These are phyloP conservation scores for Vanderwaltozyma verrucispora DNA, from an alignment of 805 yeast genomes.

Conservation along the genomic window DNA sequence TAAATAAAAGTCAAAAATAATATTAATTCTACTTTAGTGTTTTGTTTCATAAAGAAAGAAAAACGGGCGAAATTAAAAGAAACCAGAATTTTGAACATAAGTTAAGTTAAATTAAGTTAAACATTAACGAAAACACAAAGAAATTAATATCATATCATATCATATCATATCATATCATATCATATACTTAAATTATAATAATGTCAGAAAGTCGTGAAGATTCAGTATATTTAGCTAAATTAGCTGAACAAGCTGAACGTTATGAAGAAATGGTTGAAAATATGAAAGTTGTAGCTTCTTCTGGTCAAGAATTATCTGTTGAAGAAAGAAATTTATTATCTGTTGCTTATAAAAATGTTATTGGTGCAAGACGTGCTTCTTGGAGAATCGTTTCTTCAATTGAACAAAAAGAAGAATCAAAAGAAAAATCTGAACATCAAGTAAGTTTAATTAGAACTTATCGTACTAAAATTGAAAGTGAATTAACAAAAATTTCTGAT, in stretches of 20 bases:
- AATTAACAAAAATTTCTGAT: slow-evolving; percentile 86
- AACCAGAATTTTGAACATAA: no score
- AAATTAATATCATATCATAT: no score
- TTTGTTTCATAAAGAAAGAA: no score
- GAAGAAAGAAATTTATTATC: slow-evolving; percentile 97
- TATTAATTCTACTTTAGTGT: no score
- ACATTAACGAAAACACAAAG: no score
- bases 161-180: no score
- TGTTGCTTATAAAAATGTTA: slow-evolving; percentile 96
- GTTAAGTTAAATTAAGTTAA: no score
- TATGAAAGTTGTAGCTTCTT: slow-evolving; percentile 95
- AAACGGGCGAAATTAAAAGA: no score
- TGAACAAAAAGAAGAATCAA: slow-evolving; percentile 96
- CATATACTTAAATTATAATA: slow-evolving; percentile 10
- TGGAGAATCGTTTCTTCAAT: slow-evolving; percentile 98
- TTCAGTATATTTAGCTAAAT: slow-evolving; percentile 92
- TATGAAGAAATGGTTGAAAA: slow-evolving; percentile 98
- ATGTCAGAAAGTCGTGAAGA: slow-evolving; percentile 91
- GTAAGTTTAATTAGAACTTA: slow-evolving; percentile 84
- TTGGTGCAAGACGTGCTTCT: slow-evolving; percentile 98
- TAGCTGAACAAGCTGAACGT: slow-evolving; percentile 92
- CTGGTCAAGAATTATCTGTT: slow-evolving; percentile 90
- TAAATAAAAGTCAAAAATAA: no score
- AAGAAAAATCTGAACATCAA: slow-evolving; percentile 78
- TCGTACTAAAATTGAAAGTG: slow-evolving; percentile 89